A percentile compares a stretch with the other conserved stretches of the same genome.
Conservation (phyloP, 106 monocot species). For the Dioscorea zingiberensis region DNA sequence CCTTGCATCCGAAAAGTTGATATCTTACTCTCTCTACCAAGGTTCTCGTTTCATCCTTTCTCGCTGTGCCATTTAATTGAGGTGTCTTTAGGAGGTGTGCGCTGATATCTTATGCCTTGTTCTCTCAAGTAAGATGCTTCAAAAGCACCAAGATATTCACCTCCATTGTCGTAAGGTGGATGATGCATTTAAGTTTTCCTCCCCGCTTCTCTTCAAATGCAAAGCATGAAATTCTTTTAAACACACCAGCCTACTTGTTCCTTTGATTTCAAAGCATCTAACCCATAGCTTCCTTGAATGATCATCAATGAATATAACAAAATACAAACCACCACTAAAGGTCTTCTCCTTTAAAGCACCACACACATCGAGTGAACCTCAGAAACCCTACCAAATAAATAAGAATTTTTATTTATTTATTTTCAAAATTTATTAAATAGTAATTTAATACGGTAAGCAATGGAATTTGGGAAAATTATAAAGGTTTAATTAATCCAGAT, state of each 20-base stretch:
- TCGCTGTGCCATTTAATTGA: slow-evolving; percentile 6
- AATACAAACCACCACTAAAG: background rate
- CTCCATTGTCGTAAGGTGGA: background rate
- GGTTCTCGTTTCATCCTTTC: slow-evolving; percentile 3
- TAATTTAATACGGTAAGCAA: too few relatives aligned
- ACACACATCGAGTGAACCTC: slow-evolving; percentile 15
- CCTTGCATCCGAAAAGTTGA: background rate
- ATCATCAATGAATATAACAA: slow-evolving; percentile 3
- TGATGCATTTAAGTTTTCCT: background rate
- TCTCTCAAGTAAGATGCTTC: slow-evolving; percentile 1
- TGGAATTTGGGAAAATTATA: too few relatives aligned
- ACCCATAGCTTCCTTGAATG: background rate
- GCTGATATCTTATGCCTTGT: slow-evolving; percentile 8
- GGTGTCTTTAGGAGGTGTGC: background rate
- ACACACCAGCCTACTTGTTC: background rate
- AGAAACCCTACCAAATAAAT: too few relatives aligned
- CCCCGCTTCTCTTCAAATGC: background rate
- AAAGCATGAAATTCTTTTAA: background rate
- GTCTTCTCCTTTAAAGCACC: background rate
- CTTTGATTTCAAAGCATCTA: background rate
- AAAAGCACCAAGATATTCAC: slow-evolving; percentile 4
- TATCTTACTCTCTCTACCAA: slow-evolving; percentile 2
- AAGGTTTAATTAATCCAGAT: too few relatives aligned
- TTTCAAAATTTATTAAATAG: too few relatives aligned
- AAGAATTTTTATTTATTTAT: too few relatives aligned